Percentiles rank a stretch among this genome's conserved stretches.
Conservation (phyloP, 768 basidiomycete species). For the Russula sp. region DNA sequence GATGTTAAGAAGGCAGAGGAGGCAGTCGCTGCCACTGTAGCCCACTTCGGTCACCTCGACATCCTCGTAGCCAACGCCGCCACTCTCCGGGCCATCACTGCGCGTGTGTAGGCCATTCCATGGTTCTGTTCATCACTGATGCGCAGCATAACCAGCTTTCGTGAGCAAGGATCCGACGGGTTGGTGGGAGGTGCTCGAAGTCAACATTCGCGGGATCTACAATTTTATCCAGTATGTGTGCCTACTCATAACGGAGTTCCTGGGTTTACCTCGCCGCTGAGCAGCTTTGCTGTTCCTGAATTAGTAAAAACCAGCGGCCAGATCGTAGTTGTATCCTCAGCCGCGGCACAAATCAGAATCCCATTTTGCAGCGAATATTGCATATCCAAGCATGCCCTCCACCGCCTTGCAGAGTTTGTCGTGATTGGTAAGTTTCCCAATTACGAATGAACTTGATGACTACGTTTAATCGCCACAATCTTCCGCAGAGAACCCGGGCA, state of each 20-base stretch:
- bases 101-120: background rate
- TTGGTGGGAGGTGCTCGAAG: slow-evolving; percentile 9
- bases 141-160: background rate
- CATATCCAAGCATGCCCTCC: background rate
- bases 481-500: background rate
- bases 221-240: slow-evolving; percentile 15
- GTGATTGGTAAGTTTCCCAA: background rate
- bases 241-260: background rate
- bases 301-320: slow-evolving; percentile 4
- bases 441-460: background rate
- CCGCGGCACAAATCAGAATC: background rate
- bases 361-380: background rate
- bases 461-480: background rate
- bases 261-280: background rate
- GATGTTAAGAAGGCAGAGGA: background rate
- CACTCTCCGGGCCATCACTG: background rate
- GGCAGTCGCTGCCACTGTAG: background rate
- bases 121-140: background rate
- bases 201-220: slow-evolving; percentile 7
- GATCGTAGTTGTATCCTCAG: slow-evolving; percentile 1
- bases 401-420: slow-evolving; percentile 6
- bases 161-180: background rate
- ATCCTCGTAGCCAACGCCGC: background rate
- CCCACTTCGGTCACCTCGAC: background rate
- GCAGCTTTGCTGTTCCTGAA: slow-evolving; percentile 1